A percentile compares a stretch with the other conserved stretches of the same genome.
phyloP scores from a whole-genome alignment of 176 grass and related monocot genomes.

The Rhynchospora pubera region DNA sequence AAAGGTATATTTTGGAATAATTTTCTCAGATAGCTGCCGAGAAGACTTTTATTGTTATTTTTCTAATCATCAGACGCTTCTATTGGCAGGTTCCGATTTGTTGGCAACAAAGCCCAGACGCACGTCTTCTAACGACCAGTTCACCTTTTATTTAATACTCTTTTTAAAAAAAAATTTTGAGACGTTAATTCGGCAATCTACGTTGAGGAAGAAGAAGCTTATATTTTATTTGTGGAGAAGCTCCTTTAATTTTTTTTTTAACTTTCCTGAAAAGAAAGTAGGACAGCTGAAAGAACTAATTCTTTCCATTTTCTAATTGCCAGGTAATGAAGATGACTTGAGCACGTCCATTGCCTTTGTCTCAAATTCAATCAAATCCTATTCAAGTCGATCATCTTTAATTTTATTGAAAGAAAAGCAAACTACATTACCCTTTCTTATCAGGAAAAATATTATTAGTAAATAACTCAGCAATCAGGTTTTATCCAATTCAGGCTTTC shows the following conservation, averaged over 20 bases:
- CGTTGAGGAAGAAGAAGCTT: background rate
- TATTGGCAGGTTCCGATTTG: background rate
- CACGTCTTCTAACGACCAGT: slow-evolving; percentile 4
- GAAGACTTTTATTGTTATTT: background rate
- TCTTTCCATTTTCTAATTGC: background rate
- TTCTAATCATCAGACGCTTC: background rate
- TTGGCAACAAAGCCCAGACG: background rate
- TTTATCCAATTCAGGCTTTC: background rate
- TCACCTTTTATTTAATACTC: background rate
- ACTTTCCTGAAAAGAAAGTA: background rate
- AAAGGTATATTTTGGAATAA: background rate
- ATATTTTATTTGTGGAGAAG: background rate
- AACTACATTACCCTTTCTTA: background rate
- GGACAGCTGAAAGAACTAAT: background rate
- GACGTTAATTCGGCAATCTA: background rate
- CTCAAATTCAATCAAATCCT: background rate
- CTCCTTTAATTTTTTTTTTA: background rate
- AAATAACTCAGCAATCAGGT: background rate
- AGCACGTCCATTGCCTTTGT: background rate
- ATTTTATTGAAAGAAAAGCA: background rate
- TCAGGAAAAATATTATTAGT: background rate
- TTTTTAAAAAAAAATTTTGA: background rate
- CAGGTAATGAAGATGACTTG: background rate
- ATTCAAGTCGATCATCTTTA: background rate
- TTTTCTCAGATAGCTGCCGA: background rate